phyloP scores from a whole-genome alignment of 2,329 filamentous ascomycete species.

The Alternaria consortialis region DNA sequence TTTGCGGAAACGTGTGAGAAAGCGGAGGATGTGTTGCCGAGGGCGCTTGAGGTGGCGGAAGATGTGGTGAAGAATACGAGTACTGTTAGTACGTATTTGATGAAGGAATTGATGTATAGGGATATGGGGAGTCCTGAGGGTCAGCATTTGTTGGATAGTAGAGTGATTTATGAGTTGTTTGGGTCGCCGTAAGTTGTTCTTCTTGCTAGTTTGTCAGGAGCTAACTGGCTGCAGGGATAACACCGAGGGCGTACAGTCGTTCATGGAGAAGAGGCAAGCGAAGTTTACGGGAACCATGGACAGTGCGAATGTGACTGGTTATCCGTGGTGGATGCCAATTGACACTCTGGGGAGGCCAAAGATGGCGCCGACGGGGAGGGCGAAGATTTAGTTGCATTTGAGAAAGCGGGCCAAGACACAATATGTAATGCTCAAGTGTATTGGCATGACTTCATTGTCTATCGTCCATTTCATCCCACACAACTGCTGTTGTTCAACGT shows the following conservation, averaged over 20 bases:
- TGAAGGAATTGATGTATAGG: slow-evolving; percentile 76
- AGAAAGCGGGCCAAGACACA: neutral
- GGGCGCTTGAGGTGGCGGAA: slow-evolving; percentile 71
- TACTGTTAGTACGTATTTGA: slow-evolving; percentile 69
- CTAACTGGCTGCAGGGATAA: slow-evolving; percentile 61
- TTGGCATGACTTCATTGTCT: slow-evolving; percentile 24
- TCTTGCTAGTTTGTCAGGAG: neutral
- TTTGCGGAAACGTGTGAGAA: slow-evolving; percentile 71
- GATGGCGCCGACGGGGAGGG: slow-evolving; percentile 37
- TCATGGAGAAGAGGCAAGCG: slow-evolving; percentile 72
- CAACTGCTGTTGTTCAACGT: slow-evolving; percentile 4
- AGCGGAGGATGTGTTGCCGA: slow-evolving; percentile 68
- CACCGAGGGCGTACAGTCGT: slow-evolving; percentile 72
- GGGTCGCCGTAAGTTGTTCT: slow-evolving; percentile 52
- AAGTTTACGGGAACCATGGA: slow-evolving; percentile 69
- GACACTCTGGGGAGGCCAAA: slow-evolving; percentile 56
- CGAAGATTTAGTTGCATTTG: slow-evolving; percentile 39
- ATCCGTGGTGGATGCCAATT: slow-evolving; percentile 74
- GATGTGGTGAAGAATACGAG: slow-evolving; percentile 74
- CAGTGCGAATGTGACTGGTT: slow-evolving; percentile 65
- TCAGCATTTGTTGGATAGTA: slow-evolving; percentile 74
- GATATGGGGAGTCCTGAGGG: slow-evolving; percentile 69
- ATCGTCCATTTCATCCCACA: slow-evolving; percentile 13
- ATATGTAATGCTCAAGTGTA: neutral
- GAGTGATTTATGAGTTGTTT: slow-evolving; percentile 69